These are phyloP conservation scores for Phanerochaete carnosa DNA, from an alignment of 768 basidiomycete genomes.

Conservation along the genomic window DNA sequence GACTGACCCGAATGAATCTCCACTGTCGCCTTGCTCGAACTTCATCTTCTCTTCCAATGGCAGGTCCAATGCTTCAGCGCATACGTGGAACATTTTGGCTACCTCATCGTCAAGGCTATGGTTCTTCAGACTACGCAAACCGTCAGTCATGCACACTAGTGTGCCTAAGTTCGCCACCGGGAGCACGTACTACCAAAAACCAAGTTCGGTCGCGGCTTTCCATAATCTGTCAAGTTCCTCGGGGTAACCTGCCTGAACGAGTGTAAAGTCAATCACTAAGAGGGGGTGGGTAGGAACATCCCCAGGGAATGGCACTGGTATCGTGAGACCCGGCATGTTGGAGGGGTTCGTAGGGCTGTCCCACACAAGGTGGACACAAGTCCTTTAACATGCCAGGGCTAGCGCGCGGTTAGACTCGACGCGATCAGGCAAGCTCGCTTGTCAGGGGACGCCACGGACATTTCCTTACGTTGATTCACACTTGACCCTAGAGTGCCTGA, in stretches of 20 bases:
- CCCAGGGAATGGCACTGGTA: conserved; percentile 43
- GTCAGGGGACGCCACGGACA: no score
- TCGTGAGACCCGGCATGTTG: conserved; percentile 28
- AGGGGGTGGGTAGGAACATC: conserved; percentile 53
- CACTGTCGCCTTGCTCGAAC: conserved; percentile 53
- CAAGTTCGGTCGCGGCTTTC: conserved; percentile 54
- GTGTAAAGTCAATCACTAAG: conserved; percentile 51
- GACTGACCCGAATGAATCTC: conserved; percentile 36
- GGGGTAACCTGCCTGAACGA: conserved; percentile 39
- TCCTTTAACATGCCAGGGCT: no score
- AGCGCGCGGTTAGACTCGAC: no score
- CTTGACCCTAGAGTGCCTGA: no score
- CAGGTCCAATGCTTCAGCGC: conserved; percentile 49
- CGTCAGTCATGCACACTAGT: neutral
- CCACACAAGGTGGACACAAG: no score
- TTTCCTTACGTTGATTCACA: no score
- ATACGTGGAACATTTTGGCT: conserved; percentile 53
- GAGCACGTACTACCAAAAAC: conserved; percentile 63
- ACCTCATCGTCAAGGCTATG: conserved; percentile 49
- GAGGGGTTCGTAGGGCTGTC: neutral
- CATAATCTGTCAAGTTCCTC: conserved; percentile 50
- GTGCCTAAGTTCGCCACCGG: neutral
- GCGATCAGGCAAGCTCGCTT: no score
- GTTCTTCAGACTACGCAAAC: conserved; percentile 43
- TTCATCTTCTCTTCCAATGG: conserved; percentile 56